Conservation (phyloP, 768 basidiomycete genomes). For the Lactarius trivialis region DNA sequence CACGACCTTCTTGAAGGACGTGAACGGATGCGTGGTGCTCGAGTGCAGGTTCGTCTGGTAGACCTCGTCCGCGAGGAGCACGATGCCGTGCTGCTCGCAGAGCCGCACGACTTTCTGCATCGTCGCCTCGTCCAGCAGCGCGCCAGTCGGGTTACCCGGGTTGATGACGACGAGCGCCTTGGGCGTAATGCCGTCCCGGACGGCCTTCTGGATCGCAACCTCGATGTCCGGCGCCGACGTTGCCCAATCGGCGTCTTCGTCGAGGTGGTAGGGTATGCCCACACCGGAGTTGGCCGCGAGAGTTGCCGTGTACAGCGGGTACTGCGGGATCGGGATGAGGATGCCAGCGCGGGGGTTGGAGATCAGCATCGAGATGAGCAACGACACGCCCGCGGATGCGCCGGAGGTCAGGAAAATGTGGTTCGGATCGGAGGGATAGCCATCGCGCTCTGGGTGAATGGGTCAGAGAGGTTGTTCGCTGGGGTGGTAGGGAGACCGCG, state of each 20-base stretch:
- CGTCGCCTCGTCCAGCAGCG: constrained; percentile 63
- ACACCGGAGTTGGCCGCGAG: constrained; percentile 80
- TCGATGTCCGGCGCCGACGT: constrained; percentile 66
- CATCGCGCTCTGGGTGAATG: constrained; percentile 68
- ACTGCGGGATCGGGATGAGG: constrained; percentile 96
- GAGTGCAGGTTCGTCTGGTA: constrained; percentile 92
- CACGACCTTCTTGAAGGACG: constrained; percentile 89
- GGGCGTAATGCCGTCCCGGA: constrained; percentile 51
- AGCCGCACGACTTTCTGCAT: constrained; percentile 73
- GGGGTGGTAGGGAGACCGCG: not conserved
- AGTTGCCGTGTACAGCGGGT: constrained; percentile 94
- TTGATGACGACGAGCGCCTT: constrained; percentile 96
- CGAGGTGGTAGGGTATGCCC: constrained; percentile 82
- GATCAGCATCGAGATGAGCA: constrained; percentile 76
- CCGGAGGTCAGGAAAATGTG: constrained; percentile 94
- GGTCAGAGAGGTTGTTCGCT: not conserved
- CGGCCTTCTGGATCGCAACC: constrained; percentile 57
- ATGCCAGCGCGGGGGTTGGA: constrained; percentile 61
- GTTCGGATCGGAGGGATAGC: constrained; percentile 72
- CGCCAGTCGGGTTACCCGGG: constrained; percentile 96
- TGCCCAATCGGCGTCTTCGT: constrained; percentile 77
- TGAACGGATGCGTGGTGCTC: constrained; percentile 62
- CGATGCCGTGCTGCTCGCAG: constrained; percentile 78
- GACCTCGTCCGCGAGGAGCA: constrained; percentile 96
- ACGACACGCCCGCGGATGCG: constrained; percentile 90